Evolutionary conservation across 805 yeast species (phyloP).

Genomic region (Wickerhamiella allomyrinae): DNA sequence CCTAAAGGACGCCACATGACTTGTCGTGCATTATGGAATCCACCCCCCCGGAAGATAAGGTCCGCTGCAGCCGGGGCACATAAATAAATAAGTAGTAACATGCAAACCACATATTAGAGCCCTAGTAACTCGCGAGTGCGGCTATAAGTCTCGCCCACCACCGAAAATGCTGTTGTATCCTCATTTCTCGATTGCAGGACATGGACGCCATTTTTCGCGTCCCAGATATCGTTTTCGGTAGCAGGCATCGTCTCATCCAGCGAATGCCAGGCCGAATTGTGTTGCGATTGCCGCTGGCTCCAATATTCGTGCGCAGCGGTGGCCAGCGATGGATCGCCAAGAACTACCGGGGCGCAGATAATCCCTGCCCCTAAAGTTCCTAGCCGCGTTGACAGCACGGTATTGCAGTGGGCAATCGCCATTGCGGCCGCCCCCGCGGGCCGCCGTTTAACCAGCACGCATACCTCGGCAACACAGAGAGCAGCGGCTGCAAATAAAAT

Average conservation of each 20-base stretch:
- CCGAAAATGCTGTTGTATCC: background rate
- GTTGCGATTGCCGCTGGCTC: background rate
- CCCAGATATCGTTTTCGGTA: background rate
- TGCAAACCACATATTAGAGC: background rate
- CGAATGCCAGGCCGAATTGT: background rate
- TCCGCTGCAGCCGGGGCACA: too few relatives aligned
- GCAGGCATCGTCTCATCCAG: background rate
- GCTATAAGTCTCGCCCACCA: background rate
- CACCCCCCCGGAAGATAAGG: too few relatives aligned
- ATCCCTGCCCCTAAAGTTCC: background rate
- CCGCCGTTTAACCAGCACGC: background rate
- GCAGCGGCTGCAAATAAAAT: background rate
- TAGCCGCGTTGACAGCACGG: background rate
- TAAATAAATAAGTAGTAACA: too few relatives aligned
- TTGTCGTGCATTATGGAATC: too few relatives aligned
- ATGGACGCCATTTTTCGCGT: background rate
- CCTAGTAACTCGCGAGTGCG: background rate
- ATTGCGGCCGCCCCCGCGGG: background rate
- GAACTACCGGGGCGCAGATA: background rate
- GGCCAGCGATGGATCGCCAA: background rate
- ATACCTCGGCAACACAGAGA: background rate
- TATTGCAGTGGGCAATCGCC: background rate
- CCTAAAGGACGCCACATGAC: too few relatives aligned
- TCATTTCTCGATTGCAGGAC: background rate
- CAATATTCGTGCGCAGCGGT: background rate